Evolutionary conservation across 163 green algal species (phyloP), one percentile per base, ranked within the genome.

Genomic region (Volvox carteri): DNA sequence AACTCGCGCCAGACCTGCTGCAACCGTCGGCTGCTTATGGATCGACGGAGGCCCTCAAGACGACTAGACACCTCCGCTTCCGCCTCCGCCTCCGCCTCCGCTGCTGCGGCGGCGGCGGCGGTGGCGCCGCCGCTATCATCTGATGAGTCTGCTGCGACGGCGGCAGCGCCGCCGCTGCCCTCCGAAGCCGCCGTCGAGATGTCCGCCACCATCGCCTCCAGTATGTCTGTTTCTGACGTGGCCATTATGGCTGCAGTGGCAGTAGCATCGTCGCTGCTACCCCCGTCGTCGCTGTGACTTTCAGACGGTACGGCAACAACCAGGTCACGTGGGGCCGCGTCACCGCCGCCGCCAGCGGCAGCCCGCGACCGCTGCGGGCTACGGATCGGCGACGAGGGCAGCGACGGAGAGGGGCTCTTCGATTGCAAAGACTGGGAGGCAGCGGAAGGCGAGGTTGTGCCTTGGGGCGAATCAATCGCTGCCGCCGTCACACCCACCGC

Each of bases 1-100:
- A 95, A 96, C 4, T 58, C 48, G 21, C 93, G 87, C 94, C 94
- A 96, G 41, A 77, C 79, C 41, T 78, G 35, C 89, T 95, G 92
- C 78, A 95, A 70, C 65, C 90, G 90, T 3, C 87, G 75, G 52
- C 58, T 91, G 87, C 87, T 91, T 68, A 86, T 65, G 42, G 48
- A 80, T 58, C 85, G 86, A 30, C 90, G 85, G 11, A 93, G 67
- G 2, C 41, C 60, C 72, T 91, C 90, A 37, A 93, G 78, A 1
- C 50, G 75, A 19, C 42, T 68, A 21, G 73, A 46, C 19, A 48
- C 3, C 18, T 68, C 65, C 30, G 60, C 60, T 9, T 39, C 70
- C 70, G 2, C 70, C 14, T 30, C 70, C 70, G 12, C 70, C 21
- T 52, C 67, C 67, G 21, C 67, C 35, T 46, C 67, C 67, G n/a